Conservation (phyloP, 140 eudicot species). For the Cichorium intybus region DNA sequence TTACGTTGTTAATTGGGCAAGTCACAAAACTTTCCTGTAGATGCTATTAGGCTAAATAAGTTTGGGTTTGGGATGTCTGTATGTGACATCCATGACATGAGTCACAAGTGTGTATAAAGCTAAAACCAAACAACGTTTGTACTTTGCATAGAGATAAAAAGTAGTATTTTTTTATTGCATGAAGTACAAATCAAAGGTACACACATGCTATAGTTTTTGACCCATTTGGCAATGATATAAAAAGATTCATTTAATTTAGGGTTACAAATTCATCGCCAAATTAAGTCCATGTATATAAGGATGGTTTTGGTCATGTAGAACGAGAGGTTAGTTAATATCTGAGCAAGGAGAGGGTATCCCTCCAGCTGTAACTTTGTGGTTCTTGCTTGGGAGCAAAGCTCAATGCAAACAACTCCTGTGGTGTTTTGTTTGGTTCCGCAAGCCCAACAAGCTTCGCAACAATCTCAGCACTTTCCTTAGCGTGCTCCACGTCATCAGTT, state of each 20-base stretch:
- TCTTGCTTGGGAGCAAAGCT: slow-evolving; percentile 52
- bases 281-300: no score
- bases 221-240: no score
- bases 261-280: no score
- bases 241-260: no score
- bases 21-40: no score
- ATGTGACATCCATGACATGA: no score
- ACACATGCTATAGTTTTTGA: neutral
- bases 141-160: neutral
- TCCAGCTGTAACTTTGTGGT: slow-evolving; percentile 47
- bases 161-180: slow-evolving; percentile 14
- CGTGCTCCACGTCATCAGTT: slow-evolving; percentile 51
- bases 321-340: slow-evolving; percentile 21
- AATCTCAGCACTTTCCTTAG: slow-evolving; percentile 68
- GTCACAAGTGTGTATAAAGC: no score
- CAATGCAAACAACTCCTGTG: slow-evolving; percentile 68
- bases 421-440: slow-evolving; percentile 40
- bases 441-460: slow-evolving; percentile 75
- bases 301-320: no score
- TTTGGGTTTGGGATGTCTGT: no score
- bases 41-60: no score
- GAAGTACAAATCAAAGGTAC: slow-evolving; percentile 12
- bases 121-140: no score
- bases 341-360: slow-evolving; percentile 40
- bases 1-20: no score